These are phyloP conservation scores for Uromyces viciae-fabae DNA, from an alignment of 1,284 basidiomycete species.

Conservation along the genomic window DNA sequence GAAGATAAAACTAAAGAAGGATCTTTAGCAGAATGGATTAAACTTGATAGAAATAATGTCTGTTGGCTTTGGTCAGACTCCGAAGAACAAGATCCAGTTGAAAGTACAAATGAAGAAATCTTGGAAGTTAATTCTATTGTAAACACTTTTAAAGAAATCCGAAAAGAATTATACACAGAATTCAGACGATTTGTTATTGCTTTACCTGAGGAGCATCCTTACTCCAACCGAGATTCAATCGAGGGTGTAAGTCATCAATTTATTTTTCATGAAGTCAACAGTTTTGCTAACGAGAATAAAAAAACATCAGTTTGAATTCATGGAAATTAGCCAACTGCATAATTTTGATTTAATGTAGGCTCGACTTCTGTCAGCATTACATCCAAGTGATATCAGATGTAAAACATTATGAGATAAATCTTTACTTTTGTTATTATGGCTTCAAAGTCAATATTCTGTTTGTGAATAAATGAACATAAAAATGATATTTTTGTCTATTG, in stretches of 20 bases:
- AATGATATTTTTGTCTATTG: too few species aligned
- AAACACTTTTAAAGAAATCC: neutral
- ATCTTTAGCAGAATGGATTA: constrained; percentile 7
- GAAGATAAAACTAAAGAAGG: neutral
- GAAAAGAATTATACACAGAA: neutral
- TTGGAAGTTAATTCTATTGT: neutral
- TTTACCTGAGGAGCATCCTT: constrained; percentile 8
- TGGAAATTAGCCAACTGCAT: neutral
- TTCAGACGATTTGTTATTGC: constrained; percentile 25
- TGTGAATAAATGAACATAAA: too few species aligned
- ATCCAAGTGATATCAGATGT: too few species aligned
- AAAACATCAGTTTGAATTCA: neutral
- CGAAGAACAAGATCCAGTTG: neutral
- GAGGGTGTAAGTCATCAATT: neutral
- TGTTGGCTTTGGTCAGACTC: neutral
- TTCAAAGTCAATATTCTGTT: too few species aligned
- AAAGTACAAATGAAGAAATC: neutral
- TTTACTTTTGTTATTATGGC: neutral
- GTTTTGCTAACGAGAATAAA: neutral
- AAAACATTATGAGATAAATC: too few species aligned
- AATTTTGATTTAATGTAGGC: too few species aligned
- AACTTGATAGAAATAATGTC: neutral
- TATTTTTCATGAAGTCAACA: neutral
- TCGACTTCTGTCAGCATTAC: too few species aligned
- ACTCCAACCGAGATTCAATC: neutral